These are phyloP conservation scores for Ogataea chonburiensis DNA, from an alignment of 805 yeast species.

Conservation along the genomic window DNA sequence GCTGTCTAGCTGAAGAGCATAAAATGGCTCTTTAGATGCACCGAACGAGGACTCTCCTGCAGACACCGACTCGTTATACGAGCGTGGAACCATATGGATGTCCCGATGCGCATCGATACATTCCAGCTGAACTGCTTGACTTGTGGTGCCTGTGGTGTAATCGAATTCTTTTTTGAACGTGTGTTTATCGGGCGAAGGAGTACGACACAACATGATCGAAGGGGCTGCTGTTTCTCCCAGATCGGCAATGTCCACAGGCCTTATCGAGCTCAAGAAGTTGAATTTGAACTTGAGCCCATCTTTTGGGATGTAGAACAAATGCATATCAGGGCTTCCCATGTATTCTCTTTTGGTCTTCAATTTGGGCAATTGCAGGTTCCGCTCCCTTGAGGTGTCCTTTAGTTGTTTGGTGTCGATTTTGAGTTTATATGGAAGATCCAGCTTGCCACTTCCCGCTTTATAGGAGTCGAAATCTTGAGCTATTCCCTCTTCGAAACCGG, in stretches of 20 bases:
- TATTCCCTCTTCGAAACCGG: constrained; percentile 55
- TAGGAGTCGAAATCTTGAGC: constrained; percentile 29
- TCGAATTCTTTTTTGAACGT: constrained; percentile 32
- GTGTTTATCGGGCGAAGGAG: constrained; percentile 19
- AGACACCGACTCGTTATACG: constrained; percentile 36
- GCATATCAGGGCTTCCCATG: constrained; percentile 31
- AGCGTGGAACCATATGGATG: constrained; percentile 49
- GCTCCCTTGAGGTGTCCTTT: constrained; percentile 31
- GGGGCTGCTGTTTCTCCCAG: constrained; percentile 26
- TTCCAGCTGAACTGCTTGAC: constrained; percentile 37
- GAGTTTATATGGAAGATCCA: constrained; percentile 23
- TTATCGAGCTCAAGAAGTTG: constrained; percentile 32
- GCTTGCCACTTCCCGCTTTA: constrained; percentile 19
- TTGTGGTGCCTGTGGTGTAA: constrained; percentile 39
- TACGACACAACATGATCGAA: constrained; percentile 32
- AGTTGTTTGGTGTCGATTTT: constrained; percentile 35
- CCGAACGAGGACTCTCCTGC: constrained; percentile 56
- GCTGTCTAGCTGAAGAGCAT: constrained; percentile 44
- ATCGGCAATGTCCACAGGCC: constrained; percentile 27
- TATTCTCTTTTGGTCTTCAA: constrained; percentile 18
- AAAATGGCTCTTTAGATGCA: constrained; percentile 48
- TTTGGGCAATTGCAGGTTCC: constrained; percentile 30
- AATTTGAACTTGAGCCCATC: constrained; percentile 30
- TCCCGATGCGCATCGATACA: constrained; percentile 48
- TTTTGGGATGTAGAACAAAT: constrained; percentile 35